A percentile compares a stretch with the other conserved stretches of the same genome.
Conservation (phyloP, 2,329 filamentous ascomycete genomes). For the Sarocladium oryzae region DNA sequence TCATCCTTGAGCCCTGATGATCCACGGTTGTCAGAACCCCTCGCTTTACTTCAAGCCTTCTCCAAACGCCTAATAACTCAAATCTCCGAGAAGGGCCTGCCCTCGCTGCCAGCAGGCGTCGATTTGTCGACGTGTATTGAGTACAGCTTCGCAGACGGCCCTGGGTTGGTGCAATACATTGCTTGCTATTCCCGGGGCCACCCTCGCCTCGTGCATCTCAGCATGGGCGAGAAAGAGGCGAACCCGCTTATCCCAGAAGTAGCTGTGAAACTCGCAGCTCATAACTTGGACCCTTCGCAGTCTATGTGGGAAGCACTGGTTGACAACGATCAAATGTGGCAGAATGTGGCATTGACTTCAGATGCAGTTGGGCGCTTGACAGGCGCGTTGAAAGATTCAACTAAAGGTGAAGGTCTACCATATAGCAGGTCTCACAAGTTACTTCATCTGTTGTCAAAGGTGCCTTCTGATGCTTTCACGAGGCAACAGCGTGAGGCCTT, state of each 20-base stretch:
- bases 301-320: conserved; percentile 25
- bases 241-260: conserved; percentile 16
- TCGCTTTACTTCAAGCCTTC: conserved; percentile 27
- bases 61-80: conserved; percentile 25
- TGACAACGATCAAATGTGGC: conserved; percentile 26
- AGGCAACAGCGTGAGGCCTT: conserved; percentile 38
- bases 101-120: not conserved
- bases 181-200: conserved; percentile 27
- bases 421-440: conserved; percentile 11
- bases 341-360: not conserved
- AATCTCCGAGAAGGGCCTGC: conserved; percentile 12
- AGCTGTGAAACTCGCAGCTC: not conserved
- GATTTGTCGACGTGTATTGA: not conserved
- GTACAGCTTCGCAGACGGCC: conserved; percentile 20
- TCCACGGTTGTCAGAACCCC: conserved; percentile 20
- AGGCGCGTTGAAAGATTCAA: conserved; percentile 20
- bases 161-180: conserved; percentile 25
- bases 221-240: conserved; percentile 18
- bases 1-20: conserved; percentile 31
- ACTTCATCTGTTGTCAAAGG: conserved; percentile 25
- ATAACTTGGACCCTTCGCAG: not conserved
- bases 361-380: conserved; percentile 18
- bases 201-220: conserved; percentile 24
- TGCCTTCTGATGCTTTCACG: conserved; percentile 33
- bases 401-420: not conserved